Base-by-base conservation (phyloP, 2,329 filamentous ascomycete genomes). In the Purpureocillium lavendulum region DNA sequence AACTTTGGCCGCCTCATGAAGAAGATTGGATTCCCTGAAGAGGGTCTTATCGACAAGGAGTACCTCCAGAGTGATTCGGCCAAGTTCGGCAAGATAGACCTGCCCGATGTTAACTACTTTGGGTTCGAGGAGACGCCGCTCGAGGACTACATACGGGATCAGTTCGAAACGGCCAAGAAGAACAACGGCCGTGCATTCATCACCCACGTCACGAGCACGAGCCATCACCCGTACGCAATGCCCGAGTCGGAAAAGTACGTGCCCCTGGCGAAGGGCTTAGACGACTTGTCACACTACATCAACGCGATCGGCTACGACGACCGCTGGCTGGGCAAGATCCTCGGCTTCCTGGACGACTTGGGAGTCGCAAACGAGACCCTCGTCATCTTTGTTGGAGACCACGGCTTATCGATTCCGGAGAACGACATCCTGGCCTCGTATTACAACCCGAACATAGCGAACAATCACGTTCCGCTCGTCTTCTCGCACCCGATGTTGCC, bases 151-250 rank as follows among this genome's bases (percentile, higher is more conserved):
- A 50, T 61, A 16, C 50, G 48, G 4, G 58, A 61, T 38, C 48
- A 50, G 12, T 60, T 61, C 12, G 43, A 43, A 2, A 45, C 49
- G 2, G 59, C 59, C 13, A 50, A 46, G 30, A 43, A 58, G 34
- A 54, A 51, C 0, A 46, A 59, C 11, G 52, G 59, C 29, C 49
- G 59, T 9, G 50, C 60, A 0, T 61, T 61, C 24, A 38, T 61
- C 4, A 54, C 58, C 1, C 59, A 61, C 40, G 39, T 61, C 3
- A 61, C 59, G 2, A 61, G 58, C 39, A 61, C 59, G 7, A 59
- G 49, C 16, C 59, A 61, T 28, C 58, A 61, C 30, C 50, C 55
- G 6, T 61, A 57, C 32, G 50, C 47, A 1, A 42, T 61, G 36
- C 59, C 59, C 1, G 45, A 42, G 4, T 48, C 49, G 0, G 57